Percentiles rank a stretch among this genome's conserved stretches.
phyloP scores from a whole-genome alignment of 805 yeast species.

The Pichia manshurica region DNA sequence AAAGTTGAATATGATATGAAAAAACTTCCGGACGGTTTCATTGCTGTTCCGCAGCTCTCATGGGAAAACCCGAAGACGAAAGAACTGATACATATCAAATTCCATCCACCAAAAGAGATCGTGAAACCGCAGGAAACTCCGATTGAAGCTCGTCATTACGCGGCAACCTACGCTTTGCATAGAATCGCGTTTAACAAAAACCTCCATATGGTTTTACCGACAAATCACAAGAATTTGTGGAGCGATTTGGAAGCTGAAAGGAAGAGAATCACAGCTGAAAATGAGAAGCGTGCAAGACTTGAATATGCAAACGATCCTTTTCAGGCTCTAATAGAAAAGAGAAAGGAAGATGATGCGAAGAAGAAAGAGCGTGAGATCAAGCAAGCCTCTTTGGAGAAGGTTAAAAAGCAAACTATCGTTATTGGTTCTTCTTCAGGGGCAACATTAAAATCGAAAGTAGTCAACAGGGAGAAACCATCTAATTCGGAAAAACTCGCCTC shows the following conservation, averaged over 20 bases:
- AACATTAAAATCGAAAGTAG: not conserved
- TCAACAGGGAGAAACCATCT: not conserved
- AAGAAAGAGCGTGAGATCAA: conserved; percentile 44
- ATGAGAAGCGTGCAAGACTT: conserved; percentile 43
- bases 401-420: conserved; percentile 41
- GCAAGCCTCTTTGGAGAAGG: conserved; percentile 45
- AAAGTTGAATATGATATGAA: conserved; percentile 75
- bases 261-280: conserved; percentile 38
- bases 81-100: conserved; percentile 51
- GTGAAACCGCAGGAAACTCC: conserved; percentile 71
- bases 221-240: conserved; percentile 79
- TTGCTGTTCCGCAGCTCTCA: conserved; percentile 58
- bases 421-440: conserved; percentile 20
- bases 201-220: conserved; percentile 81
- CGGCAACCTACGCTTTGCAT: conserved; percentile 84
- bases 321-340: conserved; percentile 51
- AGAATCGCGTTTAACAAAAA: conserved; percentile 77
- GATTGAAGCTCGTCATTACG: conserved; percentile 82
- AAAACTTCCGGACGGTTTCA: conserved; percentile 42
- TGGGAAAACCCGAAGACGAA: conserved; percentile 80
- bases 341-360: conserved; percentile 37
- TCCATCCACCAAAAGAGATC: conserved; percentile 46
- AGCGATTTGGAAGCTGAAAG: conserved; percentile 59
- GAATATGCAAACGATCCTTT: conserved; percentile 75
- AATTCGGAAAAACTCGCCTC: not conserved